A percentile compares a stretch with the other conserved stretches of the same genome.
Evolutionary conservation across 2,329 filamentous ascomycete species (phyloP).

Genomic region (Beauveria scarabaeidicola): DNA sequence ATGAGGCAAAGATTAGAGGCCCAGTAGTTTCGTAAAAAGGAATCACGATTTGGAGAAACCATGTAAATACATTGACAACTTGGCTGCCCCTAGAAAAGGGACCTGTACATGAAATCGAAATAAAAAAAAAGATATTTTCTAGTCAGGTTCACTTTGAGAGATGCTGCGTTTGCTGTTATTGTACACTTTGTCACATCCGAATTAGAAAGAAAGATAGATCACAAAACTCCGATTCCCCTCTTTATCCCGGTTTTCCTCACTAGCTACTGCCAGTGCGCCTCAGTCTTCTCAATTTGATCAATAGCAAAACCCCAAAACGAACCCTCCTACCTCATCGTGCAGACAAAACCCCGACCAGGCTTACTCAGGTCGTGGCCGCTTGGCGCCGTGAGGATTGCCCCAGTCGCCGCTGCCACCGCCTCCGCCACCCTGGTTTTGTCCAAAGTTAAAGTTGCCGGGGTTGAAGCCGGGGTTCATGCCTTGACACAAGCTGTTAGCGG

Average conservation of each 20-base stretch:
- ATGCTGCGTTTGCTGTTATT: neutral
- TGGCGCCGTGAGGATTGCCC: constrained; percentile 76
- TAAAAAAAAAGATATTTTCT: neutral
- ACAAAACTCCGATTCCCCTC: neutral
- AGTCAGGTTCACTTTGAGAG: neutral
- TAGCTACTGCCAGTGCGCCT: neutral
- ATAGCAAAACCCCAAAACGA: neutral
- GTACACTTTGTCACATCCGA: constrained; percentile 6
- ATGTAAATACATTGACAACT: no score
- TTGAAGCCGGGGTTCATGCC: constrained; percentile 64
- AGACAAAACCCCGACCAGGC: neutral
- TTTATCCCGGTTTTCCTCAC: neutral
- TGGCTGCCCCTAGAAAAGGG: neutral
- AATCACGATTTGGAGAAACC: neutral
- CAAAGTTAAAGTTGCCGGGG: constrained; percentile 59
- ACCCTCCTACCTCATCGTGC: neutral
- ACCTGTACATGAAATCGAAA: neutral
- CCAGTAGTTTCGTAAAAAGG: neutral
- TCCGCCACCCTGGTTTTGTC: constrained; percentile 36
- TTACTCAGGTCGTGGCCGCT: constrained; percentile 66
- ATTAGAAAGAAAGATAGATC: neutral
- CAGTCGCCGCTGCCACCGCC: constrained; percentile 43
- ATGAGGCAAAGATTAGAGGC: constrained; percentile 20
- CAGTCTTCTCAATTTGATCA: neutral
- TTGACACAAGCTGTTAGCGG: constrained; percentile 42